phyloP scores from a whole-genome alignment of 164 flowering plant species.

The Dillenia turbinata region DNA sequence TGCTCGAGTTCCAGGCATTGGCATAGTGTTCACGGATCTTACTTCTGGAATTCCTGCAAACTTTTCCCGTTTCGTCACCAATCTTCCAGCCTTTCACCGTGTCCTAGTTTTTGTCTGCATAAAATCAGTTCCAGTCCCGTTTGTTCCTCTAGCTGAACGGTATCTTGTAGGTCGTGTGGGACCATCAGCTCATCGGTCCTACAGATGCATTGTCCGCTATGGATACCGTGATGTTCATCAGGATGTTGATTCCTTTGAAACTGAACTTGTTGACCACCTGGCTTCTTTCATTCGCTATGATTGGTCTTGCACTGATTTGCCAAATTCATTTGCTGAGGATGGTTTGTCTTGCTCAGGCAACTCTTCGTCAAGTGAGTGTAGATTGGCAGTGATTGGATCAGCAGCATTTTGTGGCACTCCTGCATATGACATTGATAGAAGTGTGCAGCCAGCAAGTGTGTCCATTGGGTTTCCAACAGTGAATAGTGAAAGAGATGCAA shows the following conservation, averaged over 20 bases:
- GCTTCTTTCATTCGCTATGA: constrained; percentile 69
- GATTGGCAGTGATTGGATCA: constrained; percentile 65
- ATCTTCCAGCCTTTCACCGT: constrained; percentile 92
- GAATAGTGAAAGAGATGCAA: constrained; percentile 49
- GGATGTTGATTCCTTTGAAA: constrained; percentile 77
- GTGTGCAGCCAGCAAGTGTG: constrained; percentile 52
- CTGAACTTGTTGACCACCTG: constrained; percentile 57
- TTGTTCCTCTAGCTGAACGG: constrained; percentile 69
- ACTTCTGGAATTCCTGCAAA: constrained; percentile 88
- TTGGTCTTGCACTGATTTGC: constrained; percentile 23
- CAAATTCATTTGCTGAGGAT: constrained; percentile 19
- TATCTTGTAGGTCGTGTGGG: constrained; percentile 89
- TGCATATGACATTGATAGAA: constrained; percentile 51
- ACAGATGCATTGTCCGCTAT: constrained; percentile 85
- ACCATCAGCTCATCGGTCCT: constrained; percentile 71
- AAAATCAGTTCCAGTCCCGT: constrained; percentile 82
- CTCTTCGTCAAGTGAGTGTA: constrained; percentile 34
- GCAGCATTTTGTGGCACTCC: constrained; percentile 31
- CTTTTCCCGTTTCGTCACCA: constrained; percentile 90
- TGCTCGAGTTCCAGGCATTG: constrained; percentile 88
- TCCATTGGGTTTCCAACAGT: constrained; percentile 52
- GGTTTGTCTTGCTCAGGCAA: constrained; percentile 29
- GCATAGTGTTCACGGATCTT: constrained; percentile 78
- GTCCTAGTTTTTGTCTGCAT: constrained; percentile 77
- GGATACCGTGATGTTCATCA: constrained; percentile 94